Conservation (phyloP, 2,329 filamentous ascomycete genomes). For the Fusarium nygamai region DNA sequence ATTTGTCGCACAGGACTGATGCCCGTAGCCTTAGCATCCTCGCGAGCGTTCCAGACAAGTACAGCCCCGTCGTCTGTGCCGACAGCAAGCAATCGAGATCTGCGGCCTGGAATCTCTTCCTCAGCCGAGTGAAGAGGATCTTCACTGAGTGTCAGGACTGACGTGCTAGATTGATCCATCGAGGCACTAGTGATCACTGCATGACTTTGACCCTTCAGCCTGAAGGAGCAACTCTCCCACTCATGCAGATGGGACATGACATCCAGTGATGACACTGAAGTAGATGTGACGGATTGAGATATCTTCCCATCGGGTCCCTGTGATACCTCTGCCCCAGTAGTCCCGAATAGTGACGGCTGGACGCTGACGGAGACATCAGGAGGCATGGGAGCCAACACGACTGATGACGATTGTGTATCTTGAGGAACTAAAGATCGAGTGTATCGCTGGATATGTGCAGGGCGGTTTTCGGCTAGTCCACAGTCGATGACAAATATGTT, state of each 20-base stretch:
- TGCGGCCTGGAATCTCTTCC: constrained; percentile 82
- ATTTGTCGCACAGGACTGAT: constrained; percentile 82
- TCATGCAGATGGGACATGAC: constrained; percentile 41
- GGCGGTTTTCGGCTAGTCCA: constrained; percentile 69
- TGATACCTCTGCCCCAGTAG: constrained; percentile 4
- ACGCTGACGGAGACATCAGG: not conserved
- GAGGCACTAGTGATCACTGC: constrained; percentile 75
- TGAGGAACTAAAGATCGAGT: constrained; percentile 47
- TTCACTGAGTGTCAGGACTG: constrained; percentile 77
- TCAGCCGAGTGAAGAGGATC: constrained; percentile 69
- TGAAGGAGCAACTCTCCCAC: constrained; percentile 45
- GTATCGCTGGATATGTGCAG: constrained; percentile 57
- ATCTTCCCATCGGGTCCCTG: constrained; percentile 33
- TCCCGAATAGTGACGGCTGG: constrained; percentile 46
- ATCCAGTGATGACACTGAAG: constrained; percentile 32
- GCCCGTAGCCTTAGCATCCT: constrained; percentile 55
- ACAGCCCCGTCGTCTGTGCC: constrained; percentile 84
- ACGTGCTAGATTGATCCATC: constrained; percentile 79
- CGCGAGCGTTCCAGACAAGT: constrained; percentile 86
- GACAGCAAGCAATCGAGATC: constrained; percentile 81
- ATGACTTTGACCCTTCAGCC: constrained; percentile 66
- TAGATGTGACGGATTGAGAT: constrained; percentile 37
- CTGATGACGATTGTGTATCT: constrained; percentile 16
- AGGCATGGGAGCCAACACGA: constrained; percentile 4
- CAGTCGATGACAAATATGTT: constrained; percentile 78